Conservation (phyloP, 352 stramenopile species). For the Phytophthora sp. region DNA sequence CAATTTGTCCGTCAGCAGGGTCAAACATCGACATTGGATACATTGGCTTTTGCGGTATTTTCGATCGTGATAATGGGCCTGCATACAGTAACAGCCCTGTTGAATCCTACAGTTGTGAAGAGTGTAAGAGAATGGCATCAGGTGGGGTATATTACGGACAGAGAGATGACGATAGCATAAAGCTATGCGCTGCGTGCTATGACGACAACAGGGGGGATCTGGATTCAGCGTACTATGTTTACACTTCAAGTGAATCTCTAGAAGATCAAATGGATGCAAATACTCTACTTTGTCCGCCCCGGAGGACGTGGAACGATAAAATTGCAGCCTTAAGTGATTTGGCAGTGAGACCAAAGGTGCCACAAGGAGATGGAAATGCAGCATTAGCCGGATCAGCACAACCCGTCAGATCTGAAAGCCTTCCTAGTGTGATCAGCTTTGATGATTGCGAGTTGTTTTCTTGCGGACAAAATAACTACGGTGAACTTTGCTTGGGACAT, state of each 20-base stretch:
- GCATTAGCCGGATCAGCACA: slow-evolving; percentile 4
- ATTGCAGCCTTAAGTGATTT: slow-evolving; percentile 41
- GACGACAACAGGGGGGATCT: slow-evolving; percentile 77
- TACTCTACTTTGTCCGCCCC: slow-evolving; percentile 52
- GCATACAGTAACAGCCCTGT: slow-evolving; percentile 65
- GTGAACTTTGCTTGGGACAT: slow-evolving; percentile 84
- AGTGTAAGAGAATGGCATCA: slow-evolving; percentile 55
- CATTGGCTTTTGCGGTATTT: slow-evolving; percentile 78
- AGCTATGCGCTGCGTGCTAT: slow-evolving; percentile 78
- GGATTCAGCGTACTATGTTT: slow-evolving; percentile 55
- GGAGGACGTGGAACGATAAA: slow-evolving; percentile 62
- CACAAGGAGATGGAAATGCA: slow-evolving; percentile 2
- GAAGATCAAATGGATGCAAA: slow-evolving; percentile 40
- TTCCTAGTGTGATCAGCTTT: slow-evolving; percentile 40
- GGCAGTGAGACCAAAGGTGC: slow-evolving; percentile 43
- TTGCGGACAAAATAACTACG: slow-evolving; percentile 91
- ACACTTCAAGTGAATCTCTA: slow-evolving; percentile 39
- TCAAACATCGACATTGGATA: slow-evolving; percentile 89
- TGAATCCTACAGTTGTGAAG: slow-evolving; percentile 58
- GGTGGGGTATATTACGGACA: slow-evolving; percentile 65
- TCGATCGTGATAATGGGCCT: slow-evolving; percentile 84
- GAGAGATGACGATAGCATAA: slow-evolving; percentile 60
- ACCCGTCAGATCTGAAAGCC: slow-evolving; percentile 2
- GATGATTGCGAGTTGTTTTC: slow-evolving; percentile 90
- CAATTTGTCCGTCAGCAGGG: slow-evolving; percentile 64